phyloP scores from a whole-genome alignment of 768 basidiomycete genomes.

The Polyporus arcularius region DNA sequence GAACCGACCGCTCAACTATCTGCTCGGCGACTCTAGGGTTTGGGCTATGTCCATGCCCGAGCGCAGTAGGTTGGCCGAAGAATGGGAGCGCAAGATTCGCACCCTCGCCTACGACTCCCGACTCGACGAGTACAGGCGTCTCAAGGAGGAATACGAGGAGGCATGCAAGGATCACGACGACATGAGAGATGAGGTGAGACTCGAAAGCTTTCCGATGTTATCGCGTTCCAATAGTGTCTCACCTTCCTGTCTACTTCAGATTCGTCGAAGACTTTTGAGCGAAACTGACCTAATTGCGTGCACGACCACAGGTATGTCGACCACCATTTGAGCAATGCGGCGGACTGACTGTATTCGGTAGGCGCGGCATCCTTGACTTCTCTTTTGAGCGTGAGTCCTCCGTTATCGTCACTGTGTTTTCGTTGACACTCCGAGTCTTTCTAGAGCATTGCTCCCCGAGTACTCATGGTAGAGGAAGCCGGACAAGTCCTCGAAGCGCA shows the following conservation, averaged over 20 bases:
- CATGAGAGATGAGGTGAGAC: conserved; percentile 55
- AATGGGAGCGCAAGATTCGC: conserved; percentile 51
- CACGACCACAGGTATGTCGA: conserved; percentile 64
- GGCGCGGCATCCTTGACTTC: conserved; percentile 69
- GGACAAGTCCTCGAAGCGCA: conserved; percentile 84
- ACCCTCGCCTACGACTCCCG: conserved; percentile 30
- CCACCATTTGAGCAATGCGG: neutral
- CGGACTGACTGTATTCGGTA: conserved; percentile 23
- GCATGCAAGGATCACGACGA: conserved; percentile 39
- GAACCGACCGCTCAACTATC: conserved; percentile 37
- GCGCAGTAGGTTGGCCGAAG: conserved; percentile 42
- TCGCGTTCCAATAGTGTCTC: neutral
- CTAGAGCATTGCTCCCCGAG: conserved; percentile 58
- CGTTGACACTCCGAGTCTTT: neutral
- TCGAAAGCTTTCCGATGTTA: too few species aligned
- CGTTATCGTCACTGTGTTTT: too few species aligned
- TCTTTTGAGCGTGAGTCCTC: conserved; percentile 50
- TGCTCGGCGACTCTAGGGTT: conserved; percentile 41
- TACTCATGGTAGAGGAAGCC: conserved; percentile 77
- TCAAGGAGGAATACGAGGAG: conserved; percentile 43
- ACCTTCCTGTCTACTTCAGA: conserved; percentile 35
- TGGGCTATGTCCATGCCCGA: conserved; percentile 60
- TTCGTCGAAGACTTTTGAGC: conserved; percentile 53
- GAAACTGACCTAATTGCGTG: conserved; percentile 68
- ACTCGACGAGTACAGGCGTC: conserved; percentile 43